Conservation (phyloP, 495 filamentous ascomycete species). For the Ramalina peruviana region DNA sequence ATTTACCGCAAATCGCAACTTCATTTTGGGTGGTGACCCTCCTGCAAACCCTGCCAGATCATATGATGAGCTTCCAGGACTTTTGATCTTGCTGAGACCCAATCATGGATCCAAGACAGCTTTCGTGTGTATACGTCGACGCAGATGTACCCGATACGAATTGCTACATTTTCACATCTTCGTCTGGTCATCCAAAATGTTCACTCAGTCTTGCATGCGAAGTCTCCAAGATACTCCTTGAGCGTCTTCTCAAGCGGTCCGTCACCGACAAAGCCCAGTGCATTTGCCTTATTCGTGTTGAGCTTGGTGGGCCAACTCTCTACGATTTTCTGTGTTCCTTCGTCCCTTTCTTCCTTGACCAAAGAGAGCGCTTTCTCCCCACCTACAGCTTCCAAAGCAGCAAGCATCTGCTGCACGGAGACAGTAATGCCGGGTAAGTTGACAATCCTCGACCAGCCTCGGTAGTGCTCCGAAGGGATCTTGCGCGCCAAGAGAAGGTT, state of each 20-base stretch:
- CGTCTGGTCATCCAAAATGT: background rate
- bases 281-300: constrained; percentile 41
- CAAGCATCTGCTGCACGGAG: constrained; percentile 60
- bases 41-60: no score
- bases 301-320: constrained; percentile 60
- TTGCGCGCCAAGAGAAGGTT: constrained; percentile 53
- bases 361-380: constrained; percentile 51
- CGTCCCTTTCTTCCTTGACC: constrained; percentile 52
- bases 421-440: constrained; percentile 64
- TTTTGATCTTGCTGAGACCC: no score
- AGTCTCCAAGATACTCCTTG: constrained; percentile 30
- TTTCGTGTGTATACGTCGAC: no score
- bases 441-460: constrained; percentile 42
- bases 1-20: no score
- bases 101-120: no score
- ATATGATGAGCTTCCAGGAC: no score
- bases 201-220: constrained; percentile 1
- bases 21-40: no score
- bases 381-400: constrained; percentile 53
- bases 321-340: constrained; percentile 53
- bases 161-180: no score
- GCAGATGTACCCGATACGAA: no score
- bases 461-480: constrained; percentile 39
- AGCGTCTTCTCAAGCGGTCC: constrained; percentile 43
- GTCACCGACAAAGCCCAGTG: constrained; percentile 48